Percentiles rank a stretch among this genome's conserved stretches.
Conservation (phyloP, 2,329 filamentous ascomycete species). For the Boeremia lycopersici region DNA sequence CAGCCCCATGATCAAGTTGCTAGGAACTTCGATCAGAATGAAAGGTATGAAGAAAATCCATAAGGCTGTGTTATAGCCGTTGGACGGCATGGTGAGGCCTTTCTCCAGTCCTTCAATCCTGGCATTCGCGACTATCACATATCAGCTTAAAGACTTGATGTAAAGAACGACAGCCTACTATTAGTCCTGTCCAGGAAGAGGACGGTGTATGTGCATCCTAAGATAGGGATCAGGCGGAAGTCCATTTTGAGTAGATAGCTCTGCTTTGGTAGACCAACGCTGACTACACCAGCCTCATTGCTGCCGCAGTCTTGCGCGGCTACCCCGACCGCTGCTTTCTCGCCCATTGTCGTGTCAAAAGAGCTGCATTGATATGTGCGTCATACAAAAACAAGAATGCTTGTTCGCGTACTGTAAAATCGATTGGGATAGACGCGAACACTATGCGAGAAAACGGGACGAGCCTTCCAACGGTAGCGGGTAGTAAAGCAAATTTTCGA, state of each 20-base stretch:
- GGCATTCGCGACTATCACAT: conserved; percentile 70
- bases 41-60: conserved; percentile 89
- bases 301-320: conserved; percentile 19
- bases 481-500: conserved; percentile 1
- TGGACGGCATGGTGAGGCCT: conserved; percentile 66
- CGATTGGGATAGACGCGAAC: not conserved
- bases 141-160: not conserved
- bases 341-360: conserved; percentile 13
- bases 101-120: conserved; percentile 60
- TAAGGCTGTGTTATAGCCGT: conserved; percentile 74
- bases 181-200: conserved; percentile 75
- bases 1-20: conserved; percentile 76
- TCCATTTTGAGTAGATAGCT: conserved; percentile 67
- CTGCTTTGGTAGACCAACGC: conserved; percentile 9
- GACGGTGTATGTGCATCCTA: conserved; percentile 74
- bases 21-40: conserved; percentile 74
- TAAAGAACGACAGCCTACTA: conserved; percentile 24
- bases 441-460: conserved; percentile 1
- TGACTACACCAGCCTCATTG: conserved; percentile 19
- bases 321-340: conserved; percentile 24
- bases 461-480: conserved; percentile 5
- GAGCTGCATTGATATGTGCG: not conserved
- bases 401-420: not conserved
- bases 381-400: not conserved
- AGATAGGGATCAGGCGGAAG: conserved; percentile 62